Evolutionary conservation across 2,329 filamentous ascomycete species (phyloP), one percentile per base, ranked within the genome.

Genomic region (Fusarium torulosum): DNA sequence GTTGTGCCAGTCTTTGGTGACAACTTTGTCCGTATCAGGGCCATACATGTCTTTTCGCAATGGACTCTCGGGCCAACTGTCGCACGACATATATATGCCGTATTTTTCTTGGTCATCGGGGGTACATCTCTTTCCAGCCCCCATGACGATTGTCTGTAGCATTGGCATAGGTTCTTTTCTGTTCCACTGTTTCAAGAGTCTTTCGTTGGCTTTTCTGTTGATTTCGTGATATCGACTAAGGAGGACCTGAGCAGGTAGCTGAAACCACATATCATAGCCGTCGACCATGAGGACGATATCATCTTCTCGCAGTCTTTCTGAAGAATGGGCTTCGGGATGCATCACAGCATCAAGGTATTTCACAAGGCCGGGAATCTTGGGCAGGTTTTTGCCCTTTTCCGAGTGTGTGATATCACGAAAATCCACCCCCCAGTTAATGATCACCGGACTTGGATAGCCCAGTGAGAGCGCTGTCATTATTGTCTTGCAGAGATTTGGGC

Each of bases 321-420:
- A 46, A 9, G 23, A 47, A 9, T 61, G 56, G 4, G 59, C 59
- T 8, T 46, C 17, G 2, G 56, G 41, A 2, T 46, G 41, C 20
- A 60, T 59, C 27, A 59, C 59, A 25, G 46, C 59, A n/a, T 61
- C 59, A 6, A 61, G 59, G n/a, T 61, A 61, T 10, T 40, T 8
- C 5, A 61, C 41, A 2, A 61, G 23, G 9, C 59, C 59, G 3
- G 56, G 46, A 13, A 61, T 53, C 1, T 61, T 61, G 3, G 47
- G 46, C 3, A 61, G 7, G 4, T 61, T 61, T 6, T 43, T 35
- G 4, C 59, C 59, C 6, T 23, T 27, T 4, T 19, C 14, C 59
- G 47, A 62, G 4, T 62, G 41, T 1, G 59, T 35, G 0, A 62
- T 46, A 2, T 42, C 15, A 8, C 37, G 20, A 11, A 47, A 37